These are phyloP conservation scores for Helianthus annuus DNA, from an alignment of 129 eudicot genomes.

Conservation along the genomic window DNA sequence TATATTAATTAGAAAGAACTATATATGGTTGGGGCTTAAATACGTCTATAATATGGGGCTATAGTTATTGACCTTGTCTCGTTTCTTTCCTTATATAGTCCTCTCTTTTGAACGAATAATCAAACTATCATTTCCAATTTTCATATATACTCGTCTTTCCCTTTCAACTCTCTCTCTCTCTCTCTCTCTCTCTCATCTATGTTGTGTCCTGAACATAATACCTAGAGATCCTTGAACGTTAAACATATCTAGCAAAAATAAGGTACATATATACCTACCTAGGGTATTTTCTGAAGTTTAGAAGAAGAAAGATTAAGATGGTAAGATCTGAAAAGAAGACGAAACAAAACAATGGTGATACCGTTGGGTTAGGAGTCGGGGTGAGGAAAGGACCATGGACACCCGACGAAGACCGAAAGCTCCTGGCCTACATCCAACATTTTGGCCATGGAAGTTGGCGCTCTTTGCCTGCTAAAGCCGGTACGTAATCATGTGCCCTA, in stretches of 20 bases:
- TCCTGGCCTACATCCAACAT: constrained; percentile 55
- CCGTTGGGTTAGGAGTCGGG: constrained; percentile 34
- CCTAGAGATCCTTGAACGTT: constrained; percentile 12
- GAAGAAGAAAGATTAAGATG: constrained; percentile 26
- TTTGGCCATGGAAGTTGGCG: constrained; percentile 82
- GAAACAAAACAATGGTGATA: constrained; percentile 33
- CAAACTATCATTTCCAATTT: no score
- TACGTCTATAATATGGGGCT: background rate
- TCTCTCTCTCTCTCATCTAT: background rate
- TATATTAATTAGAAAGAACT: background rate
- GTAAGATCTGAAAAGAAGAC: constrained; percentile 41
- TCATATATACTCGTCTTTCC: background rate
- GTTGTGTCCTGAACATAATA: constrained; percentile 24
- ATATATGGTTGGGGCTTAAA: constrained; percentile 1
- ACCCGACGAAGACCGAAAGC: constrained; percentile 68
- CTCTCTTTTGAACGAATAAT: no score
- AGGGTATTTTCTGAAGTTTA: background rate
- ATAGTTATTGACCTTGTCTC: no score
- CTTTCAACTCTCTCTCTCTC: constrained; percentile 2
- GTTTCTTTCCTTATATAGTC: no score
- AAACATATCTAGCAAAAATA: background rate
- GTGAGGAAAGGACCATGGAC: constrained; percentile 85
- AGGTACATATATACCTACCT: background rate
- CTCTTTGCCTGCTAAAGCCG: constrained; percentile 73
- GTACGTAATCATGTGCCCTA: constrained; percentile 26